Conservation (phyloP, 352 stramenopile genomes). For the Phytophthora ramorum region DNA sequence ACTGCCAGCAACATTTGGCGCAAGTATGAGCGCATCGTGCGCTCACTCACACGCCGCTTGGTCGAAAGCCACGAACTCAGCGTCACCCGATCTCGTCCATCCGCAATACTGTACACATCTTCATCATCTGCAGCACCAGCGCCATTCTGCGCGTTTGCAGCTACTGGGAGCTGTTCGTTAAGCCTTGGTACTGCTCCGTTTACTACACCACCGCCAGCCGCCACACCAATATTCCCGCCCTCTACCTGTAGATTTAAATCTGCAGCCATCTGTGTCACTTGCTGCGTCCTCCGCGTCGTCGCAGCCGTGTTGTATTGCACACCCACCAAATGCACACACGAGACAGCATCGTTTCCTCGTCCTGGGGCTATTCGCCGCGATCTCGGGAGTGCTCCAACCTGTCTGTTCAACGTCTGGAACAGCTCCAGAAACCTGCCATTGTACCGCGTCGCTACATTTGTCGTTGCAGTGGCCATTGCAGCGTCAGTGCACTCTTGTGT, state of each 20-base stretch:
- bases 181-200: constrained; percentile 3
- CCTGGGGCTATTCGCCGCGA: background rate
- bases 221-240: constrained; percentile 4
- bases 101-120: constrained; percentile 49
- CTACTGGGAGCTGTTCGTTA: constrained; percentile 4
- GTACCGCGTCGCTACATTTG: constrained; percentile 12
- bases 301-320: constrained; percentile 5
- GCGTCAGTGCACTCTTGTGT: background rate
- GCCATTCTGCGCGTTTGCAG: constrained; percentile 20
- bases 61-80: constrained; percentile 52
- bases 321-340: constrained; percentile 43
- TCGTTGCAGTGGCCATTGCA: background rate
- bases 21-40: constrained; percentile 58
- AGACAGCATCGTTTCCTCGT: constrained; percentile 10
- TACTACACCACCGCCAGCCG: background rate
- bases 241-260: constrained; percentile 19
- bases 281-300: background rate
- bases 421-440: constrained; percentile 26
- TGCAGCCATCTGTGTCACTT: constrained; percentile 19
- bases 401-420: constrained; percentile 26
- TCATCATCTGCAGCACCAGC: constrained; percentile 39
- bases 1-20: constrained; percentile 70
- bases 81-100: constrained; percentile 42
- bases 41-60: constrained; percentile 39
- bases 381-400: constrained; percentile 10